A percentile compares a stretch with the other conserved stretches of the same genome.
Conservation (phyloP, 768 basidiomycete genomes). For the Butyriboletus loyo region DNA sequence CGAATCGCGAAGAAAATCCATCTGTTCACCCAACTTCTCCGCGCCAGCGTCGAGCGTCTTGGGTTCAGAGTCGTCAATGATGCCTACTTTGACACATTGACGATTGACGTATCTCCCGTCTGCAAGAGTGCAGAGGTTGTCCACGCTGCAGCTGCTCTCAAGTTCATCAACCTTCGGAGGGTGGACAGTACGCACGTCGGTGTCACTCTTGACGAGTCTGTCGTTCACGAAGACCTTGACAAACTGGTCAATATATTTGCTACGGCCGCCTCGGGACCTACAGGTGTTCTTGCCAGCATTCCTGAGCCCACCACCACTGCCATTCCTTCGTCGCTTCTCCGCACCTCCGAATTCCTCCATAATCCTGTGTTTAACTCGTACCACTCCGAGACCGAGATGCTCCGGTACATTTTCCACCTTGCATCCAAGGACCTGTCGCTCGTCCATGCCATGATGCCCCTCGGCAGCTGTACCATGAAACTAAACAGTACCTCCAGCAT, state of each 20-base stretch:
- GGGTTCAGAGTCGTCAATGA: conserved; percentile 73
- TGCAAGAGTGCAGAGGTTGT: conserved; percentile 55
- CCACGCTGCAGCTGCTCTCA: conserved; percentile 62
- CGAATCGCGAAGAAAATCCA: conserved; percentile 92
- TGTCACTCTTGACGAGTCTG: conserved; percentile 90
- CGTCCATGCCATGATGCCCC: conserved; percentile 93
- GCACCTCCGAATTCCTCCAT: conserved; percentile 68
- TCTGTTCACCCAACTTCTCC: conserved; percentile 76
- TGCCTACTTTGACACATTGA: conserved; percentile 90
- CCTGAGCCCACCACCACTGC: conserved; percentile 38
- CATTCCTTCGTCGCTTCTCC: conserved; percentile 55
- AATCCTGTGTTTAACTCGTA: conserved; percentile 95
- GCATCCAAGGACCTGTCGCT: conserved; percentile 94
- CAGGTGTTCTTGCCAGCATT: conserved; percentile 47
- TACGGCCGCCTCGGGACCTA: conserved; percentile 51
- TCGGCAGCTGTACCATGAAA: conserved; percentile 98
- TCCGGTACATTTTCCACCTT: conserved; percentile 93
- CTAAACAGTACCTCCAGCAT: conserved; percentile 98
- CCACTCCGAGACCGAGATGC: conserved; percentile 98
- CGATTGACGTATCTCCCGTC: conserved; percentile 66
- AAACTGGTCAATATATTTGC: conserved; percentile 81
- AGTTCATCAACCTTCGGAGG: conserved; percentile 79
- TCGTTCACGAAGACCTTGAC: conserved; percentile 70
- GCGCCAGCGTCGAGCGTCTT: conserved; percentile 57
- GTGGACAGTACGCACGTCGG: conserved; percentile 77